Percentiles rank a stretch among this genome's conserved stretches.
phyloP scores from a whole-genome alignment of 345 rosid species.

The Eucalyptus brandiana region DNA sequence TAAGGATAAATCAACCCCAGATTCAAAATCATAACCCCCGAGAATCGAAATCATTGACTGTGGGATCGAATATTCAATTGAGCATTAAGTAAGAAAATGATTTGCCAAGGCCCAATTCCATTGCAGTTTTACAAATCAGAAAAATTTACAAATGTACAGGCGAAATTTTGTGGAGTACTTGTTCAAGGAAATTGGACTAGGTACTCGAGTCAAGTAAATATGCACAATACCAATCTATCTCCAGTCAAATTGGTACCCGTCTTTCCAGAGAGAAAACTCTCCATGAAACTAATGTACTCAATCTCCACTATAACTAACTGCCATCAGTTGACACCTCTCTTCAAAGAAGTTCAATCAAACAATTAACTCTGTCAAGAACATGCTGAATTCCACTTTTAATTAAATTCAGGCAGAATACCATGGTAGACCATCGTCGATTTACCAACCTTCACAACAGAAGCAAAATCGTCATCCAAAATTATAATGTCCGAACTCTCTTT shows the following conservation, averaged over 20 bases:
- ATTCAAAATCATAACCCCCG: accelerated
- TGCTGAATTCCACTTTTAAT: not conserved
- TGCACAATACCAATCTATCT: not conserved
- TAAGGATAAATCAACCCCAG: not conserved
- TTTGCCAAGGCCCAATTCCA: not conserved
- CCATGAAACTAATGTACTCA: not conserved
- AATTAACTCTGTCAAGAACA: not conserved
- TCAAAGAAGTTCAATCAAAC: not conserved
- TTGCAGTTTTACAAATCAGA: too few relatives aligned
- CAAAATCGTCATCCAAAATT: conserved; percentile 90
- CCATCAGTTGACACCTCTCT: not conserved
- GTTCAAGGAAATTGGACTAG: not conserved
- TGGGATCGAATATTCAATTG: not conserved
- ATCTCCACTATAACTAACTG: not conserved
- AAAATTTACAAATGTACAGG: too few relatives aligned
- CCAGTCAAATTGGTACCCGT: not conserved
- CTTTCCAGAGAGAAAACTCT: not conserved
- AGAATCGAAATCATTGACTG: too few relatives aligned
- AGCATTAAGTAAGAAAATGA: not conserved
- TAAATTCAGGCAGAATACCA: not conserved
- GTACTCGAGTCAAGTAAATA: not conserved
- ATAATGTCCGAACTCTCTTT: conserved; percentile 95
- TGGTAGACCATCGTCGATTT: not conserved
- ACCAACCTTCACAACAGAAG: conserved; percentile 91
- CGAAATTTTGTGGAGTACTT: too few relatives aligned